phyloP scores from a whole-genome alignment of 306 rosid genomes.

The Alnus glutinosa region DNA sequence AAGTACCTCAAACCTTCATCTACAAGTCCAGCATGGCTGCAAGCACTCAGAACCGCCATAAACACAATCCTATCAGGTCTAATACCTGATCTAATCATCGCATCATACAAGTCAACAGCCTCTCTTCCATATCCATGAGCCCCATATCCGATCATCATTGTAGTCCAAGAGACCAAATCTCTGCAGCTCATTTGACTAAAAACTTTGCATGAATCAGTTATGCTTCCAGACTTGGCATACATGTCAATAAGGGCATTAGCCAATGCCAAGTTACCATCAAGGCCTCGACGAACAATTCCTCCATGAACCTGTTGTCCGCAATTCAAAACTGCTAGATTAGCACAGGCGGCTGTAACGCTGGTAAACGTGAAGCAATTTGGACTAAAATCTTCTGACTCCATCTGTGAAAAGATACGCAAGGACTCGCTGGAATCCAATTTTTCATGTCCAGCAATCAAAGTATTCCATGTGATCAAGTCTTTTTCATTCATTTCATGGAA shows the following conservation, averaged over 20 bases:
- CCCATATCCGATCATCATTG: constrained; percentile 77
- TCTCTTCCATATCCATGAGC: constrained; percentile 76
- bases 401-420: constrained; percentile 51
- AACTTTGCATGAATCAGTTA: constrained; percentile 50
- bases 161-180: constrained; percentile 81
- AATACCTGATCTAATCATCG: constrained; percentile 61
- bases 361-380: constrained; percentile 71
- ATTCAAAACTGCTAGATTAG: constrained; percentile 55
- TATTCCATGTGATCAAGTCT: constrained; percentile 74
- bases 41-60: constrained; percentile 75
- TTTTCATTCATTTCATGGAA: constrained; percentile 56
- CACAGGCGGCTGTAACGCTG: constrained; percentile 66
- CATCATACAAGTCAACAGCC: constrained; percentile 60
- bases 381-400: constrained; percentile 55
- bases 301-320: constrained; percentile 79
- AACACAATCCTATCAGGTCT: constrained; percentile 73
- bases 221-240: constrained; percentile 77
- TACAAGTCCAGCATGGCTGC: constrained; percentile 80
- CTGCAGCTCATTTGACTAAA: constrained; percentile 48
- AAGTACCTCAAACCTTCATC: constrained; percentile 68
- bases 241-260: constrained; percentile 72
- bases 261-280: constrained; percentile 47
- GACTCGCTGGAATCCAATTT: constrained; percentile 54
- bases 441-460: constrained; percentile 72
- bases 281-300: constrained; percentile 53